phyloP scores from a whole-genome alignment of 441 rosid genomes.

The Codiaeum variegatum region DNA sequence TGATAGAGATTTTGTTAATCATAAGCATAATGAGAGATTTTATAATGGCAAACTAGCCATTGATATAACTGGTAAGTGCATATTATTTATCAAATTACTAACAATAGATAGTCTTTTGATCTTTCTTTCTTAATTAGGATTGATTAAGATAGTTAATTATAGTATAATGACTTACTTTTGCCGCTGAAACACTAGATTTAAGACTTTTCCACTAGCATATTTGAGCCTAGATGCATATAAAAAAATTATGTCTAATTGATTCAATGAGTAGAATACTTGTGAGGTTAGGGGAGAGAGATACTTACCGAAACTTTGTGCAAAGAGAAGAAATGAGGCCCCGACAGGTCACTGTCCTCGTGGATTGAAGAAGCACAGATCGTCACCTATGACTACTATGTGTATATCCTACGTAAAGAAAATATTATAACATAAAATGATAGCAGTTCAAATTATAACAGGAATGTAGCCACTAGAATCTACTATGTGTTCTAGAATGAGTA shows the following conservation, averaged over 20 bases:
- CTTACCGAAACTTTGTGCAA: too few species aligned
- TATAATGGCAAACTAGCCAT: conserved; percentile 90
- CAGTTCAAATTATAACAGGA: background rate
- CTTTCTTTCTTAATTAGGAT: too few species aligned
- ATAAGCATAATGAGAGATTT: conserved; percentile 77
- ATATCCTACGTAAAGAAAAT: too few species aligned
- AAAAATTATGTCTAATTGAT: too few species aligned
- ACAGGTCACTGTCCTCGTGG: too few species aligned
- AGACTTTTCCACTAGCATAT: conserved; percentile 65
- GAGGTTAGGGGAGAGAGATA: too few species aligned
- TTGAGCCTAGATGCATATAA: conserved; percentile 82
- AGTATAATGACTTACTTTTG: too few species aligned
- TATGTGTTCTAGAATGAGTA: background rate
- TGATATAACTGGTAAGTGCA: conserved; percentile 70
- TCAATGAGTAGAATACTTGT: too few species aligned
- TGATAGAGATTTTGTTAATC: conserved; percentile 75
- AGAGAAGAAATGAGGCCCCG: too few species aligned
- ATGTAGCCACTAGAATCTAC: background rate
- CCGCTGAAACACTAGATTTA: conserved; percentile 83
- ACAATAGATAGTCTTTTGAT: background rate
- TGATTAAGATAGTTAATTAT: too few species aligned
- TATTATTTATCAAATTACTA: background rate
- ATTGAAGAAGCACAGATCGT: too few species aligned
- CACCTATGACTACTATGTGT: too few species aligned
- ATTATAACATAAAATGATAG: conserved; percentile 2